Conservation (phyloP, 2,329 filamentous ascomycete genomes). For the Mariannaea sp. region DNA sequence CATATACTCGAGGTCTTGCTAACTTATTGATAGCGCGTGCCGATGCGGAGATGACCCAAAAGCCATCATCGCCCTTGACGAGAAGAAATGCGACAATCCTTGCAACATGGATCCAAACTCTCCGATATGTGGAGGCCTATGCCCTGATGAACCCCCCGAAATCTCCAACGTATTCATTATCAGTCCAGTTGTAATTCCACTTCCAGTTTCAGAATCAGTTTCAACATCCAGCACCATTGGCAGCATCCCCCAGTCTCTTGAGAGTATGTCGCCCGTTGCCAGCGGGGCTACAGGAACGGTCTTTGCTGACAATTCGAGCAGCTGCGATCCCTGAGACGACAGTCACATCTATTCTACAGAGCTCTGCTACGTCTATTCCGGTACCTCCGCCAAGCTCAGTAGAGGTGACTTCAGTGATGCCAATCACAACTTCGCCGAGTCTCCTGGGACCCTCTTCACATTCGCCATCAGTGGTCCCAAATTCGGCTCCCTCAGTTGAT, state of each 20-base stretch:
- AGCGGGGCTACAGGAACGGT: constrained; percentile 9
- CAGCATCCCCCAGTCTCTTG: not conserved
- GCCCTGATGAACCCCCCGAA: constrained; percentile 32
- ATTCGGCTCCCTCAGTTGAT: not conserved
- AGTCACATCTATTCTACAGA: not conserved
- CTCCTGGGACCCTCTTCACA: not conserved
- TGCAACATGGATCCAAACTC: constrained; percentile 38
- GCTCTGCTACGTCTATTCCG: not conserved
- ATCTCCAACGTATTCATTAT: constrained; percentile 43
- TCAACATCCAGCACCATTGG: constrained; percentile 14
- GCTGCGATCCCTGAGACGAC: not conserved
- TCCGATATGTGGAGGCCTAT: constrained; percentile 43
- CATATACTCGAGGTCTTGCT: not conserved
- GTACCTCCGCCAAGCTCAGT: not conserved
- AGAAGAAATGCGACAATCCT: constrained; percentile 40
- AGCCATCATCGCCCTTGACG: constrained; percentile 37
- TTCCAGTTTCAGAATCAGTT: constrained; percentile 16
- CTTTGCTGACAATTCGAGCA: constrained; percentile 6
- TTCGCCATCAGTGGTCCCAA: not conserved
- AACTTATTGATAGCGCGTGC: constrained; percentile 38
- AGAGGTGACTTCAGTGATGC: not conserved
- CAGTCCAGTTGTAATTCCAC: constrained; percentile 17
- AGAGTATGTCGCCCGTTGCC: not conserved
- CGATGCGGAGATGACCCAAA: constrained; percentile 43
- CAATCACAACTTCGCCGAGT: not conserved